These are phyloP conservation scores for Lithocarpus polystachyus DNA, from an alignment of 306 rosid species.

Conservation along the genomic window DNA sequence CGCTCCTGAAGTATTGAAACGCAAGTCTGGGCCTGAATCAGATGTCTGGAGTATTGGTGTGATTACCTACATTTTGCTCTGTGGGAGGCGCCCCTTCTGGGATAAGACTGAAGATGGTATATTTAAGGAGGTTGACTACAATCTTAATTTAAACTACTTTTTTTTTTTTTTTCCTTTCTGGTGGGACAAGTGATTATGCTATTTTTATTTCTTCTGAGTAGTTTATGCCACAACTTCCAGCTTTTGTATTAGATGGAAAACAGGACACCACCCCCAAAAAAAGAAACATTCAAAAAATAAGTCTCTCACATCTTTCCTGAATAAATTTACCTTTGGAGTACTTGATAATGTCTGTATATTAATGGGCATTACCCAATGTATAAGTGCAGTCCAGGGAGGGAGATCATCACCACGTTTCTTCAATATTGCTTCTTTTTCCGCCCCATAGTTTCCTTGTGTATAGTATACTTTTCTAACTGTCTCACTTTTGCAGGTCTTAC, in stretches of 20 bases:
- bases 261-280: background rate
- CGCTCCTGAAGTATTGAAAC: conserved; percentile 96
- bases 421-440: background rate
- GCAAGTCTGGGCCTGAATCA: conserved; percentile 98
- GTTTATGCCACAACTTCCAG: background rate
- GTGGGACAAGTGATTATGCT: background rate
- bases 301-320: background rate
- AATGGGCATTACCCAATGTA: background rate
- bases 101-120: conserved; percentile 99
- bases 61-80: conserved; percentile 93
- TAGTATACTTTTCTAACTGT: conserved; percentile 2
- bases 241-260: background rate
- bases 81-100: conserved; percentile 99
- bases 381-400: background rate
- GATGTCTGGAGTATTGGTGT: conserved; percentile 99
- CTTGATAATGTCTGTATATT: background rate
- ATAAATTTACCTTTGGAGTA: background rate
- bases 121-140: conserved; percentile 86
- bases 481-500: conserved; percentile 57
- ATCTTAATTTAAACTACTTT: conserved; percentile 18
- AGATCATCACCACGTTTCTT: background rate
- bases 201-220: background rate
- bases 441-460: background rate
- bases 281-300: background rate
- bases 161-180: conserved; percentile 2